phyloP scores from a whole-genome alignment of 1,139 yeast genomes.

The Candida smagusa region DNA sequence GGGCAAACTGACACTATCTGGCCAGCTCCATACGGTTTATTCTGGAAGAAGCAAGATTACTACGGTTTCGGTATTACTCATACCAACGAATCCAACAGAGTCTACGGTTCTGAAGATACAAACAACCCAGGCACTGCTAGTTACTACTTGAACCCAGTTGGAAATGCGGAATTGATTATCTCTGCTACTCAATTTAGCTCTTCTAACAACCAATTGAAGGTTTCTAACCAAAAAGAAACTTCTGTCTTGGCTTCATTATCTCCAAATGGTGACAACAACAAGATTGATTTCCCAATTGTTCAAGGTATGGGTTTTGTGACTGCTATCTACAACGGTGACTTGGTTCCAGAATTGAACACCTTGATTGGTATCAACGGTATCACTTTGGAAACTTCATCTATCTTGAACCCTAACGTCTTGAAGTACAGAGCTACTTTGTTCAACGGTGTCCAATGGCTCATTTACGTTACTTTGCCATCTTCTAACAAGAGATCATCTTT shows the following conservation, averaged over 20 bases:
- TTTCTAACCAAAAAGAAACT: constrained; percentile 52
- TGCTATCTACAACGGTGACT: constrained; percentile 51
- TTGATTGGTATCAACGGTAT: constrained; percentile 51
- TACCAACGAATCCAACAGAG: constrained; percentile 53
- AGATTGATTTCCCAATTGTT: constrained; percentile 42
- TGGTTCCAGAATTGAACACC: constrained; percentile 53
- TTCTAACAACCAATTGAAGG: constrained; percentile 31
- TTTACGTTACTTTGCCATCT: constrained; percentile 53
- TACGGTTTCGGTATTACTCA: constrained; percentile 72
- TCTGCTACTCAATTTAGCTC: constrained; percentile 50
- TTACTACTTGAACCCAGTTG: constrained; percentile 55
- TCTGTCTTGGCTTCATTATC: constrained; percentile 53
- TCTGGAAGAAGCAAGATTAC: constrained; percentile 45
- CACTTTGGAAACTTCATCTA: constrained; percentile 37
- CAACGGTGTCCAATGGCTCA: constrained; percentile 52
- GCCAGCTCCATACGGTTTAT: constrained; percentile 82
- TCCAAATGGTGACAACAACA: constrained; percentile 25
- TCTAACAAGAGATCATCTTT: constrained; percentile 22
- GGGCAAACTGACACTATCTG: constrained; percentile 62
- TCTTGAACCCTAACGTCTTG: constrained; percentile 33
- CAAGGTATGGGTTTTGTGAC: constrained; percentile 69
- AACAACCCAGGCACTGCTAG: constrained; percentile 21
- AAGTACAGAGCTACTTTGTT: constrained; percentile 58
- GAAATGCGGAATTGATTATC: constrained; percentile 49
- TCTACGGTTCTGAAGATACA: constrained; percentile 57